Conservation (phyloP, 306 rosid species). For the Rubus parviflorus region DNA sequence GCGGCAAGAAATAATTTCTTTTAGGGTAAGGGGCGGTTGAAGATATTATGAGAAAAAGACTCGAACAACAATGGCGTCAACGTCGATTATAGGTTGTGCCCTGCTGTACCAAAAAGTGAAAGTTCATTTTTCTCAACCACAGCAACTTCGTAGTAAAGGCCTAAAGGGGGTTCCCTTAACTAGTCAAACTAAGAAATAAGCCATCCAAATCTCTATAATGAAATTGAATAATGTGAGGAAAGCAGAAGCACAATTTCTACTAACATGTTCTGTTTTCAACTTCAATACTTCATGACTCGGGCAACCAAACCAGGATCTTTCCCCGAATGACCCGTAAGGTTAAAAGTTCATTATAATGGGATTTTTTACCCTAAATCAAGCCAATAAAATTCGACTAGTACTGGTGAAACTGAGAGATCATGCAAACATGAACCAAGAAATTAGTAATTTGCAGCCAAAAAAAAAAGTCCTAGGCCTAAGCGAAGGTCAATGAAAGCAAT, state of each 20-base stretch:
- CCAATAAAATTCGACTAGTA: background rate
- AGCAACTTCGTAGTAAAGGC: background rate
- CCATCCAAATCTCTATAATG: background rate
- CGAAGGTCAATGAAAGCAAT: background rate
- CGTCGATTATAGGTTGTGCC: background rate
- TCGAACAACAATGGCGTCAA: background rate
- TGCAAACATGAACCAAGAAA: background rate
- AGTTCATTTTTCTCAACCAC: background rate
- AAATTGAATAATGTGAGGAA: background rate
- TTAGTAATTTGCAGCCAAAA: background rate
- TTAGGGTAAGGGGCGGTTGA: background rate
- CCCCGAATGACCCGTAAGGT: background rate
- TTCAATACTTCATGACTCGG: background rate
- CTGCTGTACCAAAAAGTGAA: slow-evolving; percentile 1
- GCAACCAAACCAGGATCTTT: background rate
- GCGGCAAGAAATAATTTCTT: background rate
- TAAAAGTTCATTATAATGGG: background rate
- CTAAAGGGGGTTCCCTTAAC: background rate
- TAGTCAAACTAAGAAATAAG: background rate
- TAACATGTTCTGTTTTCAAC: background rate
- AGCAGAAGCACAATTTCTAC: background rate
- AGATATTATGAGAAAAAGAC: background rate
- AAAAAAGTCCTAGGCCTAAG: background rate
- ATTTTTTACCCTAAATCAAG: background rate
- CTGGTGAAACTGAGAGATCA: background rate